Evolutionary conservation across 129 eudicot species (phyloP).

Genomic region (Sambucus nigra): DNA sequence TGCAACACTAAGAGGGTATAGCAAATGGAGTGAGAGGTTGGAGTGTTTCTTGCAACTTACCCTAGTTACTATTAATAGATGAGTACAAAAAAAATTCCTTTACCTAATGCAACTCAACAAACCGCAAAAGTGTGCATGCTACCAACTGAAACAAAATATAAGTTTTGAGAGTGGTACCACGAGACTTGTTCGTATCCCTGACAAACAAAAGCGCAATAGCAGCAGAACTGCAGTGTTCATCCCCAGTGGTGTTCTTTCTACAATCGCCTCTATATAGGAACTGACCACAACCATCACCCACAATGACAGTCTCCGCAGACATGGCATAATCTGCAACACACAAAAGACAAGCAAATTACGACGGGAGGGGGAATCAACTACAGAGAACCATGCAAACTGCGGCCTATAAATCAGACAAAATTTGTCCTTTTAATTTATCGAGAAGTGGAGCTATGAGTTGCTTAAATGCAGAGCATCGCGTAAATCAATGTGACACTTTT

Average conservation of each 20-base stretch:
- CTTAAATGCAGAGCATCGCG: too few relatives aligned
- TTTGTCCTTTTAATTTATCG: too few relatives aligned
- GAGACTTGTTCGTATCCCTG: constrained; percentile 32
- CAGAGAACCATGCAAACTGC: too few relatives aligned
- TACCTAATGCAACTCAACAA: neutral
- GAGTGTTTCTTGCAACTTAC: neutral
- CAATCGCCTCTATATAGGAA: constrained; percentile 26
- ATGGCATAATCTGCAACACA: constrained; percentile 59
- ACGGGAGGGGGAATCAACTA: too few relatives aligned
- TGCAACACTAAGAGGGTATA: too few relatives aligned
- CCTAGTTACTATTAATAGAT: too few relatives aligned
- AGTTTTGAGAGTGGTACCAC: constrained; percentile 30
- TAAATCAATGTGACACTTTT: too few relatives aligned
- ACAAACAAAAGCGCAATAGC: constrained; percentile 72
- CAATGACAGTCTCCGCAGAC: constrained; percentile 60
- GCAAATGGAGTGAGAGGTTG: neutral
- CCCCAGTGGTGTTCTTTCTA: constrained; percentile 10
- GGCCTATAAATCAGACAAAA: too few relatives aligned
- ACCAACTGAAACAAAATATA: neutral
- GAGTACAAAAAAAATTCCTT: too few relatives aligned
- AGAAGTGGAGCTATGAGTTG: too few relatives aligned
- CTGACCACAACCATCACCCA: constrained; percentile 56
- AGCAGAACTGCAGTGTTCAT: constrained; percentile 5
- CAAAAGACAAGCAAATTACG: too few relatives aligned
- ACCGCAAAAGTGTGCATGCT: neutral